Conservation (phyloP, 768 basidiomycete genomes). For the Tulasnella sp. region DNA sequence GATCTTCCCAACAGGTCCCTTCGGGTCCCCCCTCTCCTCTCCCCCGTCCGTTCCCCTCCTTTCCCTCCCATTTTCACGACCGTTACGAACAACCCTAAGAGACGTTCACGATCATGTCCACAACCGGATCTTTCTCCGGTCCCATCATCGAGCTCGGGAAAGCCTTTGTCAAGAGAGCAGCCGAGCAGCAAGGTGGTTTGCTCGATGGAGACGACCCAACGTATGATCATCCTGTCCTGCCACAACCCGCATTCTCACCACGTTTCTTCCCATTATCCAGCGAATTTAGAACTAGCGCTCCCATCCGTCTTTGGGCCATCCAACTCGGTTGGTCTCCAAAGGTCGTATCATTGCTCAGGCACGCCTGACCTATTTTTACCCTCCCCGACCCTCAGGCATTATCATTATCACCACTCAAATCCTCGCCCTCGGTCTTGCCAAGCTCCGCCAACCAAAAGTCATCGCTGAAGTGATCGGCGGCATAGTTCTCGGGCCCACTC, state of each 20-base stretch:
- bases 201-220: slow-evolving; percentile 72
- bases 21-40: not conserved
- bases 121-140: slow-evolving; percentile 18
- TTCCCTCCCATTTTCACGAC: not conserved
- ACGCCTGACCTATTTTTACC: not conserved
- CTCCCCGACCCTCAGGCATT: slow-evolving; percentile 50
- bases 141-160: slow-evolving; percentile 19
- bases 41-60: not conserved
- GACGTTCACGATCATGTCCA: not conserved
- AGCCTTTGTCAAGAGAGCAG: slow-evolving; percentile 16
- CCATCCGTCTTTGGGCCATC: slow-evolving; percentile 71
- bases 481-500: slow-evolving; percentile 73
- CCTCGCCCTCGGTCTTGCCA: slow-evolving; percentile 66
- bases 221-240: not conserved
- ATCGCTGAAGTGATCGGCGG: slow-evolving; percentile 54
- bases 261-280: not conserved
- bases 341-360: not conserved
- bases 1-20: not conserved
- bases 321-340: slow-evolving; percentile 57
- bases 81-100: not conserved
- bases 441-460: slow-evolving; percentile 67
- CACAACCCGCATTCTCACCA: not conserved
- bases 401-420: slow-evolving; percentile 78
- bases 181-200: slow-evolving; percentile 57
- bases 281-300: slow-evolving; percentile 59